Percentiles rank a stretch among this genome's conserved stretches.
phyloP scores from a whole-genome alignment of 176 grass and related monocot species.

The sorghum (Sorghum bicolor) region DNA sequence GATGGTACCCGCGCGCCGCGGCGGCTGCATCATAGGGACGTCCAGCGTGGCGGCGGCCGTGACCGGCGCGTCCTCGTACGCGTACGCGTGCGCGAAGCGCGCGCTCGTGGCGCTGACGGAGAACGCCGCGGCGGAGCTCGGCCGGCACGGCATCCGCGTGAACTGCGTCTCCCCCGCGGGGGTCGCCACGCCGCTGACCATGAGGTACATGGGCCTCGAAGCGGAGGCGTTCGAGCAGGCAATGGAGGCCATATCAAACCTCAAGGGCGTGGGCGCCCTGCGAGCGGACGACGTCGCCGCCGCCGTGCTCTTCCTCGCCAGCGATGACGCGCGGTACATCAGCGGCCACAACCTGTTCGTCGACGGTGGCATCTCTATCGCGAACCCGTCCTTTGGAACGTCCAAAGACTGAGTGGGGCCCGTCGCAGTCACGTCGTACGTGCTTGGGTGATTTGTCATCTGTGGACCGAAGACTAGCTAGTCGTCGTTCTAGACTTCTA shows the following conservation, averaged over 20 bases:
- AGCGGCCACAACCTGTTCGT: slow-evolving; percentile 50
- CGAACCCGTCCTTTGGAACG: not conserved
- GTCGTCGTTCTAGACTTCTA: not conserved
- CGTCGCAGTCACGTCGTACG: not conserved
- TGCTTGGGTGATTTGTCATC: not conserved
- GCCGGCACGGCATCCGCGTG: slow-evolving; percentile 40
- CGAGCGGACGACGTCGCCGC: slow-evolving; percentile 27
- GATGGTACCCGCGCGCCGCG: slow-evolving; percentile 34
- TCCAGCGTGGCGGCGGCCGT: slow-evolving; percentile 28
- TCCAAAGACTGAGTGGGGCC: not conserved
- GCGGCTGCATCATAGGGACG: slow-evolving; percentile 41
- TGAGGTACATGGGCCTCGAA: not conserved
- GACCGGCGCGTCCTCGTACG: not conserved
- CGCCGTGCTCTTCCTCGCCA: slow-evolving; percentile 40
- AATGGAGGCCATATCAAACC: slow-evolving; percentile 5
- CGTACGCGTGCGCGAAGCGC: slow-evolving; percentile 41
- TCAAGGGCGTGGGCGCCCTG: slow-evolving; percentile 28
- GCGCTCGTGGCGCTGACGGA: slow-evolving; percentile 33
- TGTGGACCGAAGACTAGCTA: not conserved
- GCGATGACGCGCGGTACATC: slow-evolving; percentile 38
- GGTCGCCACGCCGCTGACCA: slow-evolving; percentile 29
- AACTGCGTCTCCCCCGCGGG: slow-evolving; percentile 39
- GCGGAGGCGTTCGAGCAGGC: slow-evolving; percentile 26
- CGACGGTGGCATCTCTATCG: slow-evolving; percentile 40
- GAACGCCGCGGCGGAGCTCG: slow-evolving; percentile 40